phyloP scores from a whole-genome alignment of 2,329 filamentous ascomycete genomes.

The Scedosporium dehoogii region DNA sequence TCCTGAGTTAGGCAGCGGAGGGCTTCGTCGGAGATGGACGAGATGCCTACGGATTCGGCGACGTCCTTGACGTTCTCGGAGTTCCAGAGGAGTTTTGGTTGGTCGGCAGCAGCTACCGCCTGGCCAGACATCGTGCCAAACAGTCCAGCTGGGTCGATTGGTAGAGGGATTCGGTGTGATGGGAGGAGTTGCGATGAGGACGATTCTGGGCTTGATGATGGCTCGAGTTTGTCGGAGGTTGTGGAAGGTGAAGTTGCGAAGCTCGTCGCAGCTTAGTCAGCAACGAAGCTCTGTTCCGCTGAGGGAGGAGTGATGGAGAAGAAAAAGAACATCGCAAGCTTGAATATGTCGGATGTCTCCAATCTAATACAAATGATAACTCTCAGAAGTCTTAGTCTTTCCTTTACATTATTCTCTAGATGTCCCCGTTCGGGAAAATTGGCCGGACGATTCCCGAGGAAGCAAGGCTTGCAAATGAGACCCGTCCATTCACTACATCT shows the following conservation, averaged over 20 bases:
- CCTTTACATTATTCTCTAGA: no score
- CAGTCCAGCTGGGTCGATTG: neutral
- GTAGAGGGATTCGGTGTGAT: neutral
- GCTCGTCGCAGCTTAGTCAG: neutral
- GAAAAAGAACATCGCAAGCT: no score
- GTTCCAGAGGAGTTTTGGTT: slow-evolving; percentile 72
- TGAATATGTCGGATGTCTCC: no score
- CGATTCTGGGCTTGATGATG: neutral
- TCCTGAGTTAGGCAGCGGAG: slow-evolving; percentile 83
- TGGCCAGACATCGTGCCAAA: neutral
- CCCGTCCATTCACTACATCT: no score
- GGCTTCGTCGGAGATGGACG: slow-evolving; percentile 71
- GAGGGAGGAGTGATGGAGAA: no score
- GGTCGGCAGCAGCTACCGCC: slow-evolving; percentile 11
- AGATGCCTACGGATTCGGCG: slow-evolving; percentile 88
- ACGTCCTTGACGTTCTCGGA: slow-evolving; percentile 92
- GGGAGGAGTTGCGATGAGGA: neutral
- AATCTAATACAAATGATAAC: no score
- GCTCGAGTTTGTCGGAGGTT: neutral
- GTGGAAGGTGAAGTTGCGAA: neutral
- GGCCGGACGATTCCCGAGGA: no score
- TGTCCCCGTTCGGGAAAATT: no score
- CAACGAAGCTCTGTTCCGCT: no score
- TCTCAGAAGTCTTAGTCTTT: no score
- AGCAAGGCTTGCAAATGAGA: no score